phyloP scores from a whole-genome alignment of 192 early-diverging fungal species.

The Gonapodya sp. region DNA sequence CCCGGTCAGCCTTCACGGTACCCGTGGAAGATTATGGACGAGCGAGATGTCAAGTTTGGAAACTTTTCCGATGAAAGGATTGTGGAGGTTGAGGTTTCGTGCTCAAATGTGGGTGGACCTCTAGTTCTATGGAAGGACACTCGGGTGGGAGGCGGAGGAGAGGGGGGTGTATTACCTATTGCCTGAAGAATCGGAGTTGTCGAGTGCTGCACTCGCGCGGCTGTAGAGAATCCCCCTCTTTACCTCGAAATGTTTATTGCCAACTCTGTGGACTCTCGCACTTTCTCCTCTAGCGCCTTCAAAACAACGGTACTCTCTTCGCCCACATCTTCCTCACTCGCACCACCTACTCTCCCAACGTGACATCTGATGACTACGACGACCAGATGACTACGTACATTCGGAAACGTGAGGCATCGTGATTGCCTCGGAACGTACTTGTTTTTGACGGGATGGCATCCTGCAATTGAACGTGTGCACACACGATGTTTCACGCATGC shows the following conservation, averaged over 20 bases:
- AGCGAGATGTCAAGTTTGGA: background rate
- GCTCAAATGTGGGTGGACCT: background rate
- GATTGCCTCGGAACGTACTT: background rate
- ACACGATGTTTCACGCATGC: background rate
- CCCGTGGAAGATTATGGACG: background rate
- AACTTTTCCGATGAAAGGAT: background rate
- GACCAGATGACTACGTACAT: background rate
- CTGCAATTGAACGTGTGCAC: too few species aligned
- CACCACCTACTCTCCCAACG: background rate
- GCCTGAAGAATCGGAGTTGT: too few species aligned
- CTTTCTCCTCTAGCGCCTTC: background rate
- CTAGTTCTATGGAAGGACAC: background rate
- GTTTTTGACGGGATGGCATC: background rate
- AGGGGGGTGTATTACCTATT: too few species aligned
- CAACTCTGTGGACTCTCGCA: background rate
- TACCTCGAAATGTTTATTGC: background rate
- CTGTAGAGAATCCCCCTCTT: too few species aligned
- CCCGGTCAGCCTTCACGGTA: background rate
- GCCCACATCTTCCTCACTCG: background rate
- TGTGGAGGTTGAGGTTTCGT: background rate
- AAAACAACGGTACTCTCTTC: slow-evolving; percentile 4
- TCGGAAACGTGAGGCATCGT: background rate
- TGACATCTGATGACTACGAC: background rate
- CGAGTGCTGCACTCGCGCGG: too few species aligned
- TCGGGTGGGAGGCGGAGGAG: too few species aligned